Percentiles rank a stretch among this genome's conserved stretches.
These are phyloP conservation scores for Aspergillus intermedius DNA, from an alignment of 2,329 filamentous ascomycete species.

Conservation along the genomic window DNA sequence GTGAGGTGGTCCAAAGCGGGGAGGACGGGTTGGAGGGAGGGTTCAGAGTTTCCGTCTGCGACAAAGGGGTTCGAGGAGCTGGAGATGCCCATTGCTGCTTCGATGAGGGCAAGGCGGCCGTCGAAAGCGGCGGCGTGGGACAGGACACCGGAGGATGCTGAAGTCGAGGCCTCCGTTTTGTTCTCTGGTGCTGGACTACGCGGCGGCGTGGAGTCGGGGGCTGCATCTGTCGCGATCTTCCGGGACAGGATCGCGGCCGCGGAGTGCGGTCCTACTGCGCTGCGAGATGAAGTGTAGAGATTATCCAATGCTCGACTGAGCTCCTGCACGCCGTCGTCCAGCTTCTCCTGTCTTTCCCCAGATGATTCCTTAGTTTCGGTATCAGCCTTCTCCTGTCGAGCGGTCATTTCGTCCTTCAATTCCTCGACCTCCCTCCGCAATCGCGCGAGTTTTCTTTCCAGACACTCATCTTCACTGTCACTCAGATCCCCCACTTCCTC, in stretches of 20 bases:
- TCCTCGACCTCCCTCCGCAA: slow-evolving; percentile 77
- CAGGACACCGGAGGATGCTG: slow-evolving; percentile 49
- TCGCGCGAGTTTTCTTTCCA: slow-evolving; percentile 73
- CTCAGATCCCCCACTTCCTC: slow-evolving; percentile 68
- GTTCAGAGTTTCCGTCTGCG: slow-evolving; percentile 45
- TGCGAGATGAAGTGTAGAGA: slow-evolving; percentile 41
- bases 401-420: slow-evolving; percentile 49
- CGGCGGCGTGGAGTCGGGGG: slow-evolving; percentile 1
- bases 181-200: slow-evolving; percentile 4
- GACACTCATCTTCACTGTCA: slow-evolving; percentile 69
- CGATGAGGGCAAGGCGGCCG: slow-evolving; percentile 67
- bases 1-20: slow-evolving; percentile 76
- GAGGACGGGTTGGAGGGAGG: slow-evolving; percentile 59
- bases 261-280: slow-evolving; percentile 18
- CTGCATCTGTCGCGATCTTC: slow-evolving; percentile 21
- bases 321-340: slow-evolving; percentile 56
- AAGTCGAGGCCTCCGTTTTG: slow-evolving; percentile 3
- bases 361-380: slow-evolving; percentile 40
- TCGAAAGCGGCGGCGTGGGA: slow-evolving; percentile 85
- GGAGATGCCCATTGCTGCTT: slow-evolving; percentile 73
- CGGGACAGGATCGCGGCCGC: slow-evolving; percentile 31
- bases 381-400: slow-evolving; percentile 48
- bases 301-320: slow-evolving; percentile 67
- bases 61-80: slow-evolving; percentile 56
- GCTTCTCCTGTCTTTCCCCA: slow-evolving; percentile 34